phyloP scores from a whole-genome alignment of 1,284 basidiomycete genomes.

The Leccinum variabile region DNA sequence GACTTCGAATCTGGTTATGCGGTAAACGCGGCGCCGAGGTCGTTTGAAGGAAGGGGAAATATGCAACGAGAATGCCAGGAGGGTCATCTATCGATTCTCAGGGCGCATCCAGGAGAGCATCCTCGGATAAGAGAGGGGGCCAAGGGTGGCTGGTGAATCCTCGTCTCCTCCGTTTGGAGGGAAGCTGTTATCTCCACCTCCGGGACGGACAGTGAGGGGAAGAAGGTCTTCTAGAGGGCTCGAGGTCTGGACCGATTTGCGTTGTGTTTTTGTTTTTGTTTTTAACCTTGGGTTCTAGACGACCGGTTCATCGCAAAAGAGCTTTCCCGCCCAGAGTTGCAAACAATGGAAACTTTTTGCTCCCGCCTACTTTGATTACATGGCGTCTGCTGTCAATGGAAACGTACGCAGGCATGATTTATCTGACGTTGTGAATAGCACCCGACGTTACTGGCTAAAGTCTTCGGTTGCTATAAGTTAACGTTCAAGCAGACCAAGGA shows the following conservation, averaged over 20 bases:
- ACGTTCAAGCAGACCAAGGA: conserved; percentile 86
- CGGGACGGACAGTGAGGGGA: no score
- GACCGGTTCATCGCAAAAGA: conserved; percentile 99
- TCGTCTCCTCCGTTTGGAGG: conserved; percentile 43
- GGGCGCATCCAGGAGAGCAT: conserved; percentile 60
- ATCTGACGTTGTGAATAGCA: conserved; percentile 50
- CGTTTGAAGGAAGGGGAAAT: conserved; percentile 38
- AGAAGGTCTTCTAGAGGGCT: no score
- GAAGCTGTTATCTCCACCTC: no score
- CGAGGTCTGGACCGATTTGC: no score
- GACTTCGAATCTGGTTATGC: conserved; percentile 90
- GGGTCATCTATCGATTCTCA: conserved; percentile 53
- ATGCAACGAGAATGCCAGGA: conserved; percentile 52
- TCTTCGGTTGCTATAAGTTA: conserved; percentile 97
- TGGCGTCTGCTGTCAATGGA: conserved; percentile 81
- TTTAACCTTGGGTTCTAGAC: conserved; percentile 49
- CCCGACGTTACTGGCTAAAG: conserved; percentile 93
- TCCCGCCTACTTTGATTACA: conserved; percentile 97
- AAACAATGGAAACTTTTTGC: conserved; percentile 98
- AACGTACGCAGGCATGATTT: conserved; percentile 50
- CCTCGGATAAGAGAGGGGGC: conserved; percentile 64
- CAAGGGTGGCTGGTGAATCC: conserved; percentile 37
- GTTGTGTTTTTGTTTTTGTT: no score
- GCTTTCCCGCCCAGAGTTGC: conserved; percentile 87
- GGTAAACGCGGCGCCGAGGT: conserved; percentile 75